Evolutionary conservation across 2,329 filamentous ascomycete genomes (phyloP).

Genomic region (Penicillium verrucosum): DNA sequence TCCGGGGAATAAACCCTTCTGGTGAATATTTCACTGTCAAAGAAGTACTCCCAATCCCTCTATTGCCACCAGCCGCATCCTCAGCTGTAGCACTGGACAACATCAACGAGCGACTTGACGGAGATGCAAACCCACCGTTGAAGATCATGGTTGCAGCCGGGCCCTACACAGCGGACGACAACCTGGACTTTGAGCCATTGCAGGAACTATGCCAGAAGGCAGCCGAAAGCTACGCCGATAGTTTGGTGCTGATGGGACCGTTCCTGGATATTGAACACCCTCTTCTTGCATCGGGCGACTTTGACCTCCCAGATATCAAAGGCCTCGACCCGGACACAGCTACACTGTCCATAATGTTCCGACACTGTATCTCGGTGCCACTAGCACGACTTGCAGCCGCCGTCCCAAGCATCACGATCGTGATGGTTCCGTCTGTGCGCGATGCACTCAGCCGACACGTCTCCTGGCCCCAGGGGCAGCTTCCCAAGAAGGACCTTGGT

Average conservation of each 20-base stretch:
- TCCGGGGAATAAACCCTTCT: slow-evolving; percentile 81
- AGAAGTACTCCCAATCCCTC: slow-evolving; percentile 71
- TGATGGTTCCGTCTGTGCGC: slow-evolving; percentile 78
- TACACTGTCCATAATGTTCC: slow-evolving; percentile 80
- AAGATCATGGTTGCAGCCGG: slow-evolving; percentile 76
- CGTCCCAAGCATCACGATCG: slow-evolving; percentile 75
- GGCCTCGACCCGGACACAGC: slow-evolving; percentile 70
- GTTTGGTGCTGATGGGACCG: slow-evolving; percentile 75
- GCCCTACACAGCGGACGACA: slow-evolving; percentile 89
- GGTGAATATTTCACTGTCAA: slow-evolving; percentile 78
- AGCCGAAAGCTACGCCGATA: slow-evolving; percentile 70
- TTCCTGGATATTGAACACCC: slow-evolving; percentile 93
- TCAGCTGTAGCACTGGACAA: slow-evolving; percentile 61
- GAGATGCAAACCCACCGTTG: slow-evolving; percentile 63
- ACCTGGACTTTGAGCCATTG: slow-evolving; percentile 84
- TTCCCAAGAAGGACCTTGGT: slow-evolving; percentile 68
- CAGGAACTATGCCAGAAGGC: slow-evolving; percentile 77
- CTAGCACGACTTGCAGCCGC: slow-evolving; percentile 67
- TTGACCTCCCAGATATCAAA: slow-evolving; percentile 68
- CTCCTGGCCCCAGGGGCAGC: slow-evolving; percentile 76
- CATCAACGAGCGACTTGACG: slow-evolving; percentile 67
- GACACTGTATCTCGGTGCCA: slow-evolving; percentile 69
- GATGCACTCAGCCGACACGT: slow-evolving; percentile 80
- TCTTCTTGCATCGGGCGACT: slow-evolving; percentile 74
- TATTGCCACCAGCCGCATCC: slow-evolving; percentile 72